These are phyloP conservation scores for Microcos paniculata DNA, from an alignment of 345 rosid species.

Conservation along the genomic window DNA sequence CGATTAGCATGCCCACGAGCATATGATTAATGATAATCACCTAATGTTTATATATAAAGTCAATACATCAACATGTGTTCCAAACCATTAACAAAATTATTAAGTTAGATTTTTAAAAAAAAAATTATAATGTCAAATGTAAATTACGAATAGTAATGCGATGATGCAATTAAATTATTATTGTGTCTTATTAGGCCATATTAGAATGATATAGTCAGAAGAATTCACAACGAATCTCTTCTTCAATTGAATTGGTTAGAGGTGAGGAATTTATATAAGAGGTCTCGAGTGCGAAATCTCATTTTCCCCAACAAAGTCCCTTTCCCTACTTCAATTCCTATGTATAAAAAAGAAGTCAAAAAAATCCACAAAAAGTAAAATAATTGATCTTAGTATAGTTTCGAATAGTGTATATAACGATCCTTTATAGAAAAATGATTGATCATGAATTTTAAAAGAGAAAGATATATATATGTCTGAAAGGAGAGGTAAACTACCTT, in stretches of 20 bases:
- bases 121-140: too few species aligned
- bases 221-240: too few species aligned
- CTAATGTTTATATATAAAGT: background rate
- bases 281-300: too few species aligned
- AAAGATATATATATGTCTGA: background rate
- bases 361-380: background rate
- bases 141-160: too few species aligned
- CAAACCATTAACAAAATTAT: background rate
- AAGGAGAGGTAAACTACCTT: constrained; percentile 23
- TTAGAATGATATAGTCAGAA: too few species aligned
- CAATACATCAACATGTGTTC: background rate
- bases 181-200: too few species aligned
- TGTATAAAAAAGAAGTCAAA: background rate
- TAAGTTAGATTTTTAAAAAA: too few species aligned
- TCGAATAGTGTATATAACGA: background rate
- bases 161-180: too few species aligned
- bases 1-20: background rate
- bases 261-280: too few species aligned
- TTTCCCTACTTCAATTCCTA: too few species aligned
- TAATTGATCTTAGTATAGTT: background rate
- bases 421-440: background rate
- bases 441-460: background rate
- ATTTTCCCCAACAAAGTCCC: too few species aligned
- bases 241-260: too few species aligned
- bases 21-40: background rate